Evolutionary conservation across 1,284 basidiomycete species (phyloP), one percentile per base, ranked within the genome.

Genomic region (Hymenochaete sp.): DNA sequence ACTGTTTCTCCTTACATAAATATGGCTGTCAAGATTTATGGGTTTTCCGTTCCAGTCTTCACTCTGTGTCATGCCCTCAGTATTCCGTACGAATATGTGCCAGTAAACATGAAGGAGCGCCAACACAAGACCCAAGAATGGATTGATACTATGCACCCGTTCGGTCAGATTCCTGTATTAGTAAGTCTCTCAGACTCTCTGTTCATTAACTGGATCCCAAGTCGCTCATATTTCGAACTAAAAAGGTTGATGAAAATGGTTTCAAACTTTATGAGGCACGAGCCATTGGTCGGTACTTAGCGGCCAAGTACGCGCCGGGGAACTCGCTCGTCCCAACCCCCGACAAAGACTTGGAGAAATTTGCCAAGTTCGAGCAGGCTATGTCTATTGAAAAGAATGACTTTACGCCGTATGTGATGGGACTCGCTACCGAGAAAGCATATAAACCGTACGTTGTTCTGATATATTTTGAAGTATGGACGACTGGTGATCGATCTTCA

Each of bases 121-220:
- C 70, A 71, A 52, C 72, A 79, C 45, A 79, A 78, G 58, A 11
- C 56, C 0, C 54, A 68, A 0, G 66, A 57, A 14, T 72, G 60
- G 62, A n/a, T 68, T 18, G 58, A 57, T 25, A 57, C 66, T n/a
- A 46, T 31, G 35, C 79, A 83, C 51, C 81, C 82, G 0, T 84
- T 83, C 53, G 79, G 78, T 14, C 75, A 79, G 57, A 60, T 83
- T 51, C 81, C 80, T 2, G 79, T 38, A 18, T 14, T n/a, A 16
- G 44, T 50, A 14, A 14, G 44, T 26, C 10, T 3, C 21, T 21
- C 36, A 79, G 57, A 59, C 83, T 51, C 81, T 79, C n/a, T 2
- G 79, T 72, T 60, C 67, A 83, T 47, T 73, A 74, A 49, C 35
- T 4, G 24, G 6, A 27, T 26, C 7, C 39, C 13, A 10, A 41